Evolutionary conservation across 805 yeast species (phyloP).

Genomic region (Helenozyma rhizophorensis): DNA sequence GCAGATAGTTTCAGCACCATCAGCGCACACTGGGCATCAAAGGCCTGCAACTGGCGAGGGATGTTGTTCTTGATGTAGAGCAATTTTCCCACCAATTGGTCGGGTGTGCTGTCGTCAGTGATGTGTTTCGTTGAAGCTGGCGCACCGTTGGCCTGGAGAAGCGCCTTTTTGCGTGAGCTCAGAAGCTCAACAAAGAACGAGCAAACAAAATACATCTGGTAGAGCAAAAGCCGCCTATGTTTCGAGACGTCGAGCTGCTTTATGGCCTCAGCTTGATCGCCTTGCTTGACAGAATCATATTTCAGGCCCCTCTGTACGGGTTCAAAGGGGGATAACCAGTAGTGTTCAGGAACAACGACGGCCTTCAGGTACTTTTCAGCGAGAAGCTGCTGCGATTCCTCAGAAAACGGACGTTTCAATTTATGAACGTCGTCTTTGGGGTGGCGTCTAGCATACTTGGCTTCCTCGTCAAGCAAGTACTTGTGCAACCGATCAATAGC

Average conservation of each 20-base stretch:
- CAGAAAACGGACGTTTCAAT: slow-evolving; percentile 13
- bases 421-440: slow-evolving; percentile 16
- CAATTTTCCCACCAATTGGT: slow-evolving; percentile 17
- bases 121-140: slow-evolving; percentile 33
- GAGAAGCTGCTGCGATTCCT: slow-evolving; percentile 14
- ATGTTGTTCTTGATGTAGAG: slow-evolving; percentile 26
- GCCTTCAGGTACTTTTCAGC: slow-evolving; percentile 15
- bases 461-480: slow-evolving; percentile 29
- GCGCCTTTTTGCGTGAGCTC: slow-evolving; percentile 16
- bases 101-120: slow-evolving; percentile 29
- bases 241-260: slow-evolving; percentile 24
- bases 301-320: slow-evolving; percentile 13
- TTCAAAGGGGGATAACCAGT: slow-evolving; percentile 31
- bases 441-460: slow-evolving; percentile 12
- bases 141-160: slow-evolving; percentile 20
- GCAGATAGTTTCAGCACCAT: slow-evolving; percentile 23
- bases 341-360: slow-evolving; percentile 33
- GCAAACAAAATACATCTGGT: slow-evolving; percentile 29
- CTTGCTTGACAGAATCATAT: slow-evolving; percentile 14
- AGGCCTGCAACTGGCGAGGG: slow-evolving; percentile 14
- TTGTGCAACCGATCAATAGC: slow-evolving; percentile 24
- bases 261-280: slow-evolving; percentile 23
- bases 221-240: slow-evolving; percentile 22
- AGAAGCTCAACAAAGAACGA: slow-evolving; percentile 28
- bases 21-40: slow-evolving; percentile 25